These are phyloP conservation scores for Kwoniella europaea DNA, from an alignment of 768 basidiomycete species.

Conservation along the genomic window DNA sequence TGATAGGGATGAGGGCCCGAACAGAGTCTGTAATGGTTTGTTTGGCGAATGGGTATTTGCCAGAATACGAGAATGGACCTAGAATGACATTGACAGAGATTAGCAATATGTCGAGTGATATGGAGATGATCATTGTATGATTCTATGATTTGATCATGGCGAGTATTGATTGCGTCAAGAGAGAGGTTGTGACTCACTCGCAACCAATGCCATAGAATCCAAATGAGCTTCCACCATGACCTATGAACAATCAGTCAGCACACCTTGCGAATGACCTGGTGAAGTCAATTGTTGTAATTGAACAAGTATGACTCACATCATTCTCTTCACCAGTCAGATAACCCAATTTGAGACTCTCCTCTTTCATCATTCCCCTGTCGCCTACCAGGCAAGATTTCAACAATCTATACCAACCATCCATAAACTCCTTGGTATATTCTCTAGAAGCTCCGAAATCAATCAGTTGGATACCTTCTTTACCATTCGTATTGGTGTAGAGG, in stretches of 20 bases:
- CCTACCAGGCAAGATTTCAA: conserved; percentile 76
- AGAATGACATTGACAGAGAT: not conserved
- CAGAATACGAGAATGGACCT: conserved; percentile 77
- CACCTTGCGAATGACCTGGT: not conserved
- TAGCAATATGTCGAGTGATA: not conserved
- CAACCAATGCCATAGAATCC: conserved; percentile 79
- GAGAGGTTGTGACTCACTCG: conserved; percentile 51
- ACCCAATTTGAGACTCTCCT: conserved; percentile 78
- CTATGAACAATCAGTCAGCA: conserved; percentile 51
- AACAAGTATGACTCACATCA: conserved; percentile 63
- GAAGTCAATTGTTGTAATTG: not conserved
- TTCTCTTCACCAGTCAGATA: conserved; percentile 90
- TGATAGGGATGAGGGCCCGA: conserved; percentile 79
- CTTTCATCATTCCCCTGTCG: conserved; percentile 70
- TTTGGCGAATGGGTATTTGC: conserved; percentile 76
- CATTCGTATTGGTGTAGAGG: conserved; percentile 69
- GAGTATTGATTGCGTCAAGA: not conserved
- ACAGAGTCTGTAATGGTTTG: conserved; percentile 74
- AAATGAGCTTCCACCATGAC: conserved; percentile 86
- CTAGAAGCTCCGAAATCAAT: conserved; percentile 97
- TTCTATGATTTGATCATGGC: too few relatives aligned
- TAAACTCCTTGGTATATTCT: conserved; percentile 81
- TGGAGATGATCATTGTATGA: too few relatives aligned
- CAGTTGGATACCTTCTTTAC: conserved; percentile 62
- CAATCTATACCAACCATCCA: conserved; percentile 83